Evolutionary conservation across 2,329 filamentous ascomycete genomes (phyloP).

Genomic region (Clarireedia paspali): DNA sequence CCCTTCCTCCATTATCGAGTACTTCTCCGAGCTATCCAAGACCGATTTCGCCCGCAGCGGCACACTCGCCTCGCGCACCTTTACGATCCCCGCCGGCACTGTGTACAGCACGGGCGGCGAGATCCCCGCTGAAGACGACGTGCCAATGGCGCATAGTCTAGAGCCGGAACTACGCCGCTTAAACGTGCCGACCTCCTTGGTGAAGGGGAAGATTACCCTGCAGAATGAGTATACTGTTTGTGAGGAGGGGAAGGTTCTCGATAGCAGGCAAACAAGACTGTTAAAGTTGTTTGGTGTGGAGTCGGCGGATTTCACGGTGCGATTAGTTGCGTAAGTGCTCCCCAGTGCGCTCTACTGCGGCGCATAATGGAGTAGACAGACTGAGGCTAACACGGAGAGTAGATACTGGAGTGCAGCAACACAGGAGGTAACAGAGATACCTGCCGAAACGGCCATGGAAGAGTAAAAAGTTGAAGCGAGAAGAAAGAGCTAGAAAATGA

Average conservation of each 20-base stretch:
- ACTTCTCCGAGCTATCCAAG: slow-evolving; percentile 65
- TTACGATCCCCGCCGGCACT: slow-evolving; percentile 75
- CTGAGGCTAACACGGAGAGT: slow-evolving; percentile 14
- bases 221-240: slow-evolving; percentile 53
- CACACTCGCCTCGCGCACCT: slow-evolving; percentile 62
- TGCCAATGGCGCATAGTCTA: slow-evolving; percentile 77
- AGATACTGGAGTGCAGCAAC: slow-evolving; percentile 57
- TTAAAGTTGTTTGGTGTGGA: slow-evolving; percentile 91
- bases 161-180: slow-evolving; percentile 87
- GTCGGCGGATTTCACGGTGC: slow-evolving; percentile 82
- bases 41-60: slow-evolving; percentile 91
- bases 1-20: slow-evolving; percentile 57
- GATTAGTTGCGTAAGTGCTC: slow-evolving; percentile 61
- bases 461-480: slow-evolving; percentile 27
- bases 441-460: slow-evolving; percentile 34
- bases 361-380: background rate
- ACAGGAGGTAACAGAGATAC: slow-evolving; percentile 50
- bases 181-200: slow-evolving; percentile 81
- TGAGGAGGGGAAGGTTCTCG: slow-evolving; percentile 74
- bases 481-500: slow-evolving; percentile 13
- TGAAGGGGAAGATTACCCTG: slow-evolving; percentile 80
- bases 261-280: slow-evolving; percentile 86
- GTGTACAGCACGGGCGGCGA: slow-evolving; percentile 77
- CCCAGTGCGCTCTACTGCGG: background rate
- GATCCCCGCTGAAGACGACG: slow-evolving; percentile 71